A percentile compares a stretch with the other conserved stretches of the same genome.
Conservation (phyloP, 176 grass and related monocot genomes). For the barley (Hordeum vulgare) region DNA sequence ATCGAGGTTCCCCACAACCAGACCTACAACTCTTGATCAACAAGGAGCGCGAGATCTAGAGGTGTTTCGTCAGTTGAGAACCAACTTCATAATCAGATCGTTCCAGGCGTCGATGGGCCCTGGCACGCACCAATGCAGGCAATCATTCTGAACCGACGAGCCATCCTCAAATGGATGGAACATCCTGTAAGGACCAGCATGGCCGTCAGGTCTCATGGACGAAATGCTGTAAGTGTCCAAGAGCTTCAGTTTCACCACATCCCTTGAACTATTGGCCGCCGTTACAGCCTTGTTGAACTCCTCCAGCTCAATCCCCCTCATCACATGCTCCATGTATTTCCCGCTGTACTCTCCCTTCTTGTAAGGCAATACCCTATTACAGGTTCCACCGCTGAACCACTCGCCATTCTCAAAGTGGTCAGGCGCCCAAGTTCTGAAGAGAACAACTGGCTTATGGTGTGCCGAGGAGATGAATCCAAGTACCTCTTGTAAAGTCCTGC, state of each 20-base stretch:
- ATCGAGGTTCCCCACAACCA: background rate
- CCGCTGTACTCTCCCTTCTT: constrained; percentile 56
- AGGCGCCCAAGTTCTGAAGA: constrained; percentile 87
- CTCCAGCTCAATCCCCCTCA: constrained; percentile 62
- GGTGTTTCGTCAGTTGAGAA: constrained; percentile 30
- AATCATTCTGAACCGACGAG: constrained; percentile 59
- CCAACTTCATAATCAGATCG: constrained; percentile 68
- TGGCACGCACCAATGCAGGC: constrained; percentile 92
- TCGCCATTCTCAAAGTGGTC: constrained; percentile 82
- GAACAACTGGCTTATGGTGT: constrained; percentile 51
- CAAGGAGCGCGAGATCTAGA: background rate
- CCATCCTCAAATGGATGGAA: constrained; percentile 49
- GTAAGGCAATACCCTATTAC: constrained; percentile 51
- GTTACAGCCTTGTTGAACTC: constrained; percentile 43
- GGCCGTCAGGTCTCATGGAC: constrained; percentile 64
- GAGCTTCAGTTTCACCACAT: constrained; percentile 35
- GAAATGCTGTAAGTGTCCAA: constrained; percentile 70
- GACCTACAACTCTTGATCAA: background rate
- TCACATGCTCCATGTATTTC: constrained; percentile 38
- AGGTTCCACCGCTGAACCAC: constrained; percentile 71
- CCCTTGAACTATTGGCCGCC: background rate
- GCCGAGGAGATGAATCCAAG: constrained; percentile 46
- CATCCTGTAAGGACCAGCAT: constrained; percentile 63
- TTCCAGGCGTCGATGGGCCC: constrained; percentile 84
- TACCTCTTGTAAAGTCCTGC: constrained; percentile 44